Evolutionary conservation across 768 basidiomycete species (phyloP).

Genomic region (Tricholoma sp.): DNA sequence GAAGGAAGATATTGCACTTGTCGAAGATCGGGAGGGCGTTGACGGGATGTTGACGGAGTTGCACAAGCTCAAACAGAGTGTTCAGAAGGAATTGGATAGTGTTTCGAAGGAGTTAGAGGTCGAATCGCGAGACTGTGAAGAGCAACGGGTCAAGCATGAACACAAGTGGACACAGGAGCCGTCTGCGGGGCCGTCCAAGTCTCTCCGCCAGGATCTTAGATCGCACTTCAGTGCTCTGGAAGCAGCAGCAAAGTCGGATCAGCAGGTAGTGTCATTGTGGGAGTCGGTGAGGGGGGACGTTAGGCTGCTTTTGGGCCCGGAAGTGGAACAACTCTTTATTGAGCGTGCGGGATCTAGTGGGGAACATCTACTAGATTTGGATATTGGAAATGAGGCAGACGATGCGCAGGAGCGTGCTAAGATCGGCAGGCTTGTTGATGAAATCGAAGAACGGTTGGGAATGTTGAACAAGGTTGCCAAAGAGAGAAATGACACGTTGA

Average conservation of each 20-base stretch:
- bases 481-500: constrained; percentile 82
- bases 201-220: constrained; percentile 74
- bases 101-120: constrained; percentile 65
- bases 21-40: constrained; percentile 68
- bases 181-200: constrained; percentile 65
- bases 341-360: constrained; percentile 38
- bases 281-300: constrained; percentile 63
- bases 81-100: constrained; percentile 55
- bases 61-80: constrained; percentile 49
- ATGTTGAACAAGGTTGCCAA: constrained; percentile 76
- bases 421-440: constrained; percentile 59
- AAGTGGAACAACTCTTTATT: constrained; percentile 59
- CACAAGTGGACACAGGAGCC: constrained; percentile 86
- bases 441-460: constrained; percentile 75
- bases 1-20: constrained; percentile 65
- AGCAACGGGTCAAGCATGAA: constrained; percentile 80
- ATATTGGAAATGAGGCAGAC: constrained; percentile 54
- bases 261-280: constrained; percentile 73
- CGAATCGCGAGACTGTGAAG: constrained; percentile 86
- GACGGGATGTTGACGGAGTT: constrained; percentile 58
- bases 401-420: constrained; percentile 65
- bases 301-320: constrained; percentile 49
- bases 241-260: constrained; percentile 74
- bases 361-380: constrained; percentile 56
- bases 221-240: constrained; percentile 65